Percentiles rank a stretch among this genome's conserved stretches.
phyloP scores from a whole-genome alignment of 345 rosid genomes.

The Lepidium sativum region DNA sequence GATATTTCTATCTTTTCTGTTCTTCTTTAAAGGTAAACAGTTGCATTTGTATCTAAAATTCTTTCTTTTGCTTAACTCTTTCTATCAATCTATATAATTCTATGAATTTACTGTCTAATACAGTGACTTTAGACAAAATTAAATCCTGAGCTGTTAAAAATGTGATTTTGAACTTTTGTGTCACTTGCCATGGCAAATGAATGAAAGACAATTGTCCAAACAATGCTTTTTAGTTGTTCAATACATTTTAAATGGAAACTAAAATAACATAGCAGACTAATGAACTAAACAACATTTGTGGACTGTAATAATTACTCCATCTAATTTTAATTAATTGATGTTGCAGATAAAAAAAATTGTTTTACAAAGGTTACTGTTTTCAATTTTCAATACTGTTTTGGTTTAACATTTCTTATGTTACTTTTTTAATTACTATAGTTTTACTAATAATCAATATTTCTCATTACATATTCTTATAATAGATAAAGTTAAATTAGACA shows the following conservation, averaged over 20 bases:
- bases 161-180: background rate
- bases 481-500: too few relatives aligned
- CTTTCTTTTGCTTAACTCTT: background rate
- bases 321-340: too few relatives aligned
- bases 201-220: conserved; percentile 3
- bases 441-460: too few relatives aligned
- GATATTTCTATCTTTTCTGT: background rate
- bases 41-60: background rate
- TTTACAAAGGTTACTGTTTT: too few relatives aligned
- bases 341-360: too few relatives aligned
- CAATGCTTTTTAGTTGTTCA: background rate
- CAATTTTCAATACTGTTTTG: too few relatives aligned
- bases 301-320: background rate
- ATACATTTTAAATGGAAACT: background rate
- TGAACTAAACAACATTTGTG: background rate
- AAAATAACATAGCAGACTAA: background rate
- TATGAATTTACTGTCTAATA: background rate
- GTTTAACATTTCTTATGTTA: too few relatives aligned
- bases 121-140: background rate
- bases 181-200: background rate
- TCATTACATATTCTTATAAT: too few relatives aligned
- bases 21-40: background rate
- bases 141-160: background rate
- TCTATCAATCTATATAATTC: background rate
- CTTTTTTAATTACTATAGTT: too few relatives aligned